A percentile compares a stretch with the other conserved stretches of the same genome.
Evolutionary conservation across 345 rosid genomes (phyloP).

Genomic region (Populus alba): DNA sequence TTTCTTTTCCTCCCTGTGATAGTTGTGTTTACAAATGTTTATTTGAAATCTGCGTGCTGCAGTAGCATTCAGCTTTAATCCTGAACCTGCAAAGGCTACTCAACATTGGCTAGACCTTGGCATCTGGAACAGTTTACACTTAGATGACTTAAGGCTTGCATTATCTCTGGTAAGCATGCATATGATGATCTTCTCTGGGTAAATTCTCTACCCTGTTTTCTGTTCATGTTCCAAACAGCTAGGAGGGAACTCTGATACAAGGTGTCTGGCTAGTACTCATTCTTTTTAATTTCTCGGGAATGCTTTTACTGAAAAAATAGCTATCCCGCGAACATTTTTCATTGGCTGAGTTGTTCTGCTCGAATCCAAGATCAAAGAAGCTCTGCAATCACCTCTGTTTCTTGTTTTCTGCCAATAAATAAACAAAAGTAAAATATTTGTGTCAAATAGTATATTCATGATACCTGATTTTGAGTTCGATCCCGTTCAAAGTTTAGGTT

Average conservation of each 20-base stretch:
- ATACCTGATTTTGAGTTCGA: no score
- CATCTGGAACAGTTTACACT: conserved; percentile 48
- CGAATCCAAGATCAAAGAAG: no score
- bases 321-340: no score
- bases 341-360: no score
- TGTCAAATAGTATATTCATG: no score
- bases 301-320: background rate
- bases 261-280: background rate
- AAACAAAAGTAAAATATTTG: no score
- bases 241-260: background rate
- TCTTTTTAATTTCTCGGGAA: background rate
- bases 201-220: background rate
- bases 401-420: no score
- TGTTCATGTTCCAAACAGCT: background rate
- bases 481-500: no score
- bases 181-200: background rate
- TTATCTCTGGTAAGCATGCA: conserved; percentile 30
- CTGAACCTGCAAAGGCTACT: conserved; percentile 42
- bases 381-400: no score
- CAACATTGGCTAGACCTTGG: conserved; percentile 55
- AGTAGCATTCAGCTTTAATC: conserved; percentile 60
- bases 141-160: conserved; percentile 64
- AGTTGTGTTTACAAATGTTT: background rate
- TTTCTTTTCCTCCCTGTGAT: background rate
- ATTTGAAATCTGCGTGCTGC: conserved; percentile 8